phyloP scores from a whole-genome alignment of 2,329 filamentous ascomycete species.

The Fusarium succisae region DNA sequence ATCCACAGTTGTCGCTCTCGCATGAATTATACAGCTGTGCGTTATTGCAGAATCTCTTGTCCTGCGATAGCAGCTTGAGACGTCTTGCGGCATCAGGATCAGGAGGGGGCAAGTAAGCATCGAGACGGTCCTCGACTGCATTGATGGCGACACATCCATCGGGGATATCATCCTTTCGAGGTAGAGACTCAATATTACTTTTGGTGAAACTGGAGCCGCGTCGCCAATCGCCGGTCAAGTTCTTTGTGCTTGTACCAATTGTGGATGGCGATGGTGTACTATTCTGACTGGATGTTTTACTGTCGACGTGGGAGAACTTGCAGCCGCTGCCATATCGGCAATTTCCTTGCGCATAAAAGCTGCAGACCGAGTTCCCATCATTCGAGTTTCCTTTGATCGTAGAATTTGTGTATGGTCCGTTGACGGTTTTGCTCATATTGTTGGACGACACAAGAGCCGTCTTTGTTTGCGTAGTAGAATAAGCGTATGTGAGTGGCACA shows the following conservation, averaged over 20 bases:
- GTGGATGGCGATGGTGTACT: constrained; percentile 19
- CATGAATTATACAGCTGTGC: constrained; percentile 29
- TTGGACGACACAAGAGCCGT: neutral
- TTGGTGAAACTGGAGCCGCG: neutral
- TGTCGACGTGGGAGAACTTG: constrained; percentile 23
- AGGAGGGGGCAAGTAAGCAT: constrained; percentile 18
- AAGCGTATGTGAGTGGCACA: constrained; percentile 43
- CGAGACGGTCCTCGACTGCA: constrained; percentile 25
- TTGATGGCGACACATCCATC: constrained; percentile 30
- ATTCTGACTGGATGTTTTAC: constrained; percentile 20
- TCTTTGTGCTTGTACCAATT: constrained; percentile 7
- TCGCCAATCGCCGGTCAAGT: constrained; percentile 2
- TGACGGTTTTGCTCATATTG: neutral
- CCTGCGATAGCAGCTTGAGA: constrained; percentile 20
- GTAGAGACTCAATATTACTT: constrained; percentile 20
- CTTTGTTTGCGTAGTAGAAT: constrained; percentile 1
- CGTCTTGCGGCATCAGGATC: constrained; percentile 8
- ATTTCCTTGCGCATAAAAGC: constrained; percentile 34
- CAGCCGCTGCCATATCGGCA: constrained; percentile 37
- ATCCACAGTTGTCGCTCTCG: constrained; percentile 27
- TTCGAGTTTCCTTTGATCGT: neutral
- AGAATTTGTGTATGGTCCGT: neutral
- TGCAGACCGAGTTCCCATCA: constrained; percentile 21
- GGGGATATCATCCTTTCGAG: constrained; percentile 22
- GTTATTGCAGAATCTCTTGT: constrained; percentile 34